phyloP scores from a whole-genome alignment of 306 rosid genomes.

The Vigna trinervia region DNA sequence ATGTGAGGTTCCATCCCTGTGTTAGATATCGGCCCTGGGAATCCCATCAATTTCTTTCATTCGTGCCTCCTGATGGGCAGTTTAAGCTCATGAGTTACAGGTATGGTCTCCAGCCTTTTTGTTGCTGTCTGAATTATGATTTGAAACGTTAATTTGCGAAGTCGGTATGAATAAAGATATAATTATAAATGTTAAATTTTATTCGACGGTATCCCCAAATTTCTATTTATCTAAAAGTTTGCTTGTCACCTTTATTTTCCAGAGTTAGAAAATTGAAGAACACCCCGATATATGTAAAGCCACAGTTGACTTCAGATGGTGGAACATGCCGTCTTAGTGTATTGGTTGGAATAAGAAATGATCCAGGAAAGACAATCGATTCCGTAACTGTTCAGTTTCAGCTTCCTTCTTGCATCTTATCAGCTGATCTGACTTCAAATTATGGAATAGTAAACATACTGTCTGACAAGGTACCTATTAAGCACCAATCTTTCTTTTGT shows the following conservation, averaged over 20 bases:
- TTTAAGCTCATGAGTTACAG: slow-evolving; percentile 96
- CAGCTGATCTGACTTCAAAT: slow-evolving; percentile 81
- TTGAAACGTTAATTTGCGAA: slow-evolving; percentile 2
- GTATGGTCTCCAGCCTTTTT: slow-evolving; percentile 46
- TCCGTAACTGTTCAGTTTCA: slow-evolving; percentile 72
- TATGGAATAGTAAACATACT: slow-evolving; percentile 87
- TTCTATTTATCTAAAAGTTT: slow-evolving; percentile 16
- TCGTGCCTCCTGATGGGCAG: slow-evolving; percentile 97
- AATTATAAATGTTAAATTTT: background rate
- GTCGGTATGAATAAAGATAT: slow-evolving; percentile 30
- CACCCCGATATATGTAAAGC: slow-evolving; percentile 91
- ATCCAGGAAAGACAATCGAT: slow-evolving; percentile 89
- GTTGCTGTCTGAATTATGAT: slow-evolving; percentile 32
- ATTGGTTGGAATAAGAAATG: slow-evolving; percentile 82
- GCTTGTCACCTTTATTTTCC: slow-evolving; percentile 38
- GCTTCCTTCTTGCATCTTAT: slow-evolving; percentile 80
- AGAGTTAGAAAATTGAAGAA: slow-evolving; percentile 91
- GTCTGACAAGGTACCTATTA: slow-evolving; percentile 69
- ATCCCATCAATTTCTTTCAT: slow-evolving; percentile 82
- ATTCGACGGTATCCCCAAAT: slow-evolving; percentile 15
- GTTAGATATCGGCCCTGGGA: slow-evolving; percentile 94
- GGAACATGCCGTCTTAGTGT: slow-evolving; percentile 81
- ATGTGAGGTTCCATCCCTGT: slow-evolving; percentile 94
- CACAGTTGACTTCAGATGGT: slow-evolving; percentile 81
- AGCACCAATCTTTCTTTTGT: slow-evolving; percentile 10